Evolutionary conservation across 148 eudicot genomes (phyloP).

Genomic region (Vaccinium myrtillus): DNA sequence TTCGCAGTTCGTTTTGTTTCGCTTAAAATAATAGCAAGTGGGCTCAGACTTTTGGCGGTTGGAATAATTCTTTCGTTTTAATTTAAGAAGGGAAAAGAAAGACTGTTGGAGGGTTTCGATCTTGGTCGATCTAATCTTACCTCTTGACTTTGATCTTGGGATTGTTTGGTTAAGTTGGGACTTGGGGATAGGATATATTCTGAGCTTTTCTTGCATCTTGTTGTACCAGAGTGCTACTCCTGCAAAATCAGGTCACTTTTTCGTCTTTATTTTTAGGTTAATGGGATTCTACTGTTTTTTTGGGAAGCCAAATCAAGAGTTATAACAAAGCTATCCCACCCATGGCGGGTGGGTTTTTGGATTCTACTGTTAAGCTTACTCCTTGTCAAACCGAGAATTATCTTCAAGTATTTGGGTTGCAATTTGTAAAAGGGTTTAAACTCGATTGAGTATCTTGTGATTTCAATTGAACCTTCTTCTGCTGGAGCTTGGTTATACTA

Average conservation of each 20-base stretch:
- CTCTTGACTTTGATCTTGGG: background rate
- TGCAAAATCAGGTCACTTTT: constrained; percentile 13
- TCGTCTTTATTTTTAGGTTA: background rate
- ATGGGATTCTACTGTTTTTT: background rate
- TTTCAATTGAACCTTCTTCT: background rate
- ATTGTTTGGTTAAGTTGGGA: constrained; percentile 9
- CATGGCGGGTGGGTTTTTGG: too few species aligned
- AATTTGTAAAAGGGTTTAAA: background rate
- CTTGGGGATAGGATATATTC: background rate
- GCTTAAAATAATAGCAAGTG: background rate
- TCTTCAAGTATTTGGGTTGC: background rate
- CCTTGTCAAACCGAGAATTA: background rate
- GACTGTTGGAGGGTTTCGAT: background rate
- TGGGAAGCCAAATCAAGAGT: too few species aligned
- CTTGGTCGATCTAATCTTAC: background rate
- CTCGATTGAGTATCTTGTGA: background rate
- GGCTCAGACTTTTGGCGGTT: background rate
- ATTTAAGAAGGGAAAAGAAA: background rate
- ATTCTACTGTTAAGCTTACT: background rate
- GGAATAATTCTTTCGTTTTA: background rate
- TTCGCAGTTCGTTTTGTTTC: background rate
- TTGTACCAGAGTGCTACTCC: background rate
- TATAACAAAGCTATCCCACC: too few species aligned
- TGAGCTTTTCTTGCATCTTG: background rate
- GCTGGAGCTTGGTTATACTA: background rate